phyloP scores from a whole-genome alignment of 2,329 filamentous ascomycete species.

The Lizonia empirigonia region DNA sequence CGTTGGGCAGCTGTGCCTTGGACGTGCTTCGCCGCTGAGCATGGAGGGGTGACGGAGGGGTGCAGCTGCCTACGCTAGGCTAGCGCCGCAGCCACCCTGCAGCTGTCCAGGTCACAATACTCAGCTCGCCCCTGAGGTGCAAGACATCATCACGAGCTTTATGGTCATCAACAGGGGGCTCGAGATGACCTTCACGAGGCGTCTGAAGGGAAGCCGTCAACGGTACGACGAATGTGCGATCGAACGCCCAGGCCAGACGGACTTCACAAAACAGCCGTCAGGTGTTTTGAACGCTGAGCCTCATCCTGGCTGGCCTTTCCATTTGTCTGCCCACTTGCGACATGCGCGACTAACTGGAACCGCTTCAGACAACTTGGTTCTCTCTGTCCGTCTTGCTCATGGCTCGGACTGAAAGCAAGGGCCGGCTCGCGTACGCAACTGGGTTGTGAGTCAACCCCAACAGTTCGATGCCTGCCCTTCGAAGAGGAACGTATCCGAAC shows the following conservation, averaged over 20 bases:
- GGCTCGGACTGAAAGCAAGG: neutral
- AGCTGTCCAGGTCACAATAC: conserved; percentile 7
- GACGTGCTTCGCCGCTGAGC: neutral
- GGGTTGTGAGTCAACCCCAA: neutral
- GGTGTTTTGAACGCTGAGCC: too few relatives aligned
- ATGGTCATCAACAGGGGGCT: neutral
- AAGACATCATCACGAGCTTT: conserved; percentile 8
- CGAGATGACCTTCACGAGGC: neutral
- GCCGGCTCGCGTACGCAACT: neutral
- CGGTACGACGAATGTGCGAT: too few relatives aligned
- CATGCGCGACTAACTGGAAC: too few relatives aligned
- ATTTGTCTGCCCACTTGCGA: too few relatives aligned
- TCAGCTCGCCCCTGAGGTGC: neutral
- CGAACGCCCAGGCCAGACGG: too few relatives aligned
- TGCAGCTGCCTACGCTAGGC: conserved; percentile 8
- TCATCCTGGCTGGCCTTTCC: too few relatives aligned
- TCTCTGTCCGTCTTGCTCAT: neutral
- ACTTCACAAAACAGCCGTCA: too few relatives aligned
- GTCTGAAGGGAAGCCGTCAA: neutral
- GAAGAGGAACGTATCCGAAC: neutral
- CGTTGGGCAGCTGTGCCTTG: conserved; percentile 3
- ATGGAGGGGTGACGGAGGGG: conserved; percentile 11
- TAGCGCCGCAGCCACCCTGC: conserved; percentile 7
- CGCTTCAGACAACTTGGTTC: neutral
- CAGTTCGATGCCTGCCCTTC: neutral